Percentiles rank a stretch among this genome's conserved stretches.
Conservation (phyloP, 73 alveolate genomes). For the Paramecium biaurelia region DNA sequence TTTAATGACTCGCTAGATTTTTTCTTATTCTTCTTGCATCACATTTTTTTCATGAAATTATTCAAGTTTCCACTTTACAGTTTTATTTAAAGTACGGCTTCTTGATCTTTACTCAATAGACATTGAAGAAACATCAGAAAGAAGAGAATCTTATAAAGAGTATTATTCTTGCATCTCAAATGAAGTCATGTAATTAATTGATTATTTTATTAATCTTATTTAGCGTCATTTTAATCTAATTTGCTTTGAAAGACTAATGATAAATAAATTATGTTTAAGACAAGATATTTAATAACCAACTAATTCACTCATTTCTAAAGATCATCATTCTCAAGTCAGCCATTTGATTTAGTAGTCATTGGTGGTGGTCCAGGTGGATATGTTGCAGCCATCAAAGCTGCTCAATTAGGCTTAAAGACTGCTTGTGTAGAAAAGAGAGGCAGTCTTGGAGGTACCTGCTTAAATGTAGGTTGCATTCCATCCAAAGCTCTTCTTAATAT, state of each 20-base stretch:
- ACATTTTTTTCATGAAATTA: neutral
- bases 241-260: neutral
- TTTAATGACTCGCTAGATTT: neutral
- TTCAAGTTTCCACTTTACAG: conserved; percentile 8
- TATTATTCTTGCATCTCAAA: conserved; percentile 20
- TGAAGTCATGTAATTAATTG: neutral
- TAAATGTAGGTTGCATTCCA: conserved; percentile 95
- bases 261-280: conserved; percentile 7
- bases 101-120: neutral
- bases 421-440: conserved; percentile 97
- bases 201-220: neutral
- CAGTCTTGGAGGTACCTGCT: conserved; percentile 97
- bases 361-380: conserved; percentile 96
- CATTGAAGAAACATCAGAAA: neutral
- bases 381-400: conserved; percentile 97
- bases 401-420: conserved; percentile 93
- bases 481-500: conserved; percentile 90
- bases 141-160: neutral
- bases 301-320: neutral
- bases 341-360: conserved; percentile 76
- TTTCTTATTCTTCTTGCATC: neutral
- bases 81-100: conserved; percentile 11
- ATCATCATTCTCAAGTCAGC: neutral
- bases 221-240: neutral
- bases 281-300: neutral